These are phyloP conservation scores for Carpinus viminea DNA, from an alignment of 306 rosid genomes.

Conservation along the genomic window DNA sequence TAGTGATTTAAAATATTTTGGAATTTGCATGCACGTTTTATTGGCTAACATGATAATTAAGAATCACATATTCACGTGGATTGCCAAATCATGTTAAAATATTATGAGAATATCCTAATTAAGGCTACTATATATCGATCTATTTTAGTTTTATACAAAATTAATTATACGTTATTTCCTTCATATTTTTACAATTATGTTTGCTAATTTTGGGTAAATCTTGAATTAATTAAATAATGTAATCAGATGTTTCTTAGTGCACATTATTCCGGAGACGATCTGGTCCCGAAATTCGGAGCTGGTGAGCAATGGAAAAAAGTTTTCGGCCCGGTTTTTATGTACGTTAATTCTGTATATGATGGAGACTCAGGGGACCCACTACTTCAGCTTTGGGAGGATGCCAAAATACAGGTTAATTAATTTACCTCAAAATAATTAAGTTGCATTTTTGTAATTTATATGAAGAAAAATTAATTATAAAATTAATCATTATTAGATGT, in stretches of 20 bases:
- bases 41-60: no score
- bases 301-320: conserved; percentile 91
- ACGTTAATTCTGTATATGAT: conserved; percentile 55
- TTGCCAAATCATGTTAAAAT: no score
- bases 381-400: conserved; percentile 69
- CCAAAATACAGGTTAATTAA: conserved; percentile 63
- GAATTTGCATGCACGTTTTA: no score
- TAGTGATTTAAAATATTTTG: no score
- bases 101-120: no score
- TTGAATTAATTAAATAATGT: neutral
- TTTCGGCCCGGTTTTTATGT: conserved; percentile 77
- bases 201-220: neutral
- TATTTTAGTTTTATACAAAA: no score
- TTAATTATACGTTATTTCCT: no score
- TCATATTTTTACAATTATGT: no score
- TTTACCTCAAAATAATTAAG: neutral
- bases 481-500: conserved; percentile 49
- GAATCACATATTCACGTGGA: no score
- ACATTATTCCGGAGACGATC: conserved; percentile 81
- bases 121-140: no score
- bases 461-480: neutral
- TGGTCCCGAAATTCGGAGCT: conserved; percentile 56
- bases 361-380: conserved; percentile 33
- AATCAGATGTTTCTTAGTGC: conserved; percentile 83
- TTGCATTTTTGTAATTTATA: neutral